Percentiles rank a stretch among this genome's conserved stretches.
phyloP scores from a whole-genome alignment of 495 filamentous ascomycete genomes.

The Hypoxylon trugodes region DNA sequence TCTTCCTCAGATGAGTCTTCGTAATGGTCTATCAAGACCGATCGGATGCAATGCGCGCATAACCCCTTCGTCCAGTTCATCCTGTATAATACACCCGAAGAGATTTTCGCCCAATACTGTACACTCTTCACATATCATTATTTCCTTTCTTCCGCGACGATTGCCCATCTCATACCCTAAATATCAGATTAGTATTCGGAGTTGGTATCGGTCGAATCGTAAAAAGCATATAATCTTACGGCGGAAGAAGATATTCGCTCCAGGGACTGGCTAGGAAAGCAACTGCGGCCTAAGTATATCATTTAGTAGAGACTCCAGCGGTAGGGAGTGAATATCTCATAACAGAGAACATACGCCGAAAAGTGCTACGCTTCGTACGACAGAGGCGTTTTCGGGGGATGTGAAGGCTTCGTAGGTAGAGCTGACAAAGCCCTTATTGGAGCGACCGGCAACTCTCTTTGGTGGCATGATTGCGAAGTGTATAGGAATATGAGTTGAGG shows the following conservation, averaged over 20 bases:
- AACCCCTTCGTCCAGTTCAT: constrained; percentile 12
- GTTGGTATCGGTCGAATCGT: not conserved
- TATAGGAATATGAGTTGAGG: too few relatives aligned
- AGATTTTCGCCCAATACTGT: constrained; percentile 22
- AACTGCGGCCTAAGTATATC: constrained; percentile 66
- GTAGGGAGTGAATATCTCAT: not conserved
- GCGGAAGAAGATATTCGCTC: constrained; percentile 77
- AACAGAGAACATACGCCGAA: constrained; percentile 69
- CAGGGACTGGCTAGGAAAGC: constrained; percentile 78
- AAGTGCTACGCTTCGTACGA: constrained; percentile 74
- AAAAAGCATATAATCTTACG: constrained; percentile 54
- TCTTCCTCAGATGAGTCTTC: constrained; percentile 12
- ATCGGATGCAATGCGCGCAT: not conserved
- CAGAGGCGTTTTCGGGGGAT: constrained; percentile 75
- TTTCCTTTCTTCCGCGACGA: not conserved
- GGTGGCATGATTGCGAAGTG: constrained; percentile 49
- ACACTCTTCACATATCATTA: constrained; percentile 6
- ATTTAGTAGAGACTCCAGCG: not conserved
- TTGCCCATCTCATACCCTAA: constrained; percentile 13
- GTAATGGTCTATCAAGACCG: constrained; percentile 5
- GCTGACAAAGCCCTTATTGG: constrained; percentile 51
- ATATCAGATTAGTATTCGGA: constrained; percentile 1
- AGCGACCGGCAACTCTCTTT: constrained; percentile 44
- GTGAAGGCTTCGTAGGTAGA: constrained; percentile 70
- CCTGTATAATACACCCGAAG: not conserved